Base-by-base conservation (phyloP, 495 filamentous ascomycete genomes). In the Neurospora discreta region DNA sequence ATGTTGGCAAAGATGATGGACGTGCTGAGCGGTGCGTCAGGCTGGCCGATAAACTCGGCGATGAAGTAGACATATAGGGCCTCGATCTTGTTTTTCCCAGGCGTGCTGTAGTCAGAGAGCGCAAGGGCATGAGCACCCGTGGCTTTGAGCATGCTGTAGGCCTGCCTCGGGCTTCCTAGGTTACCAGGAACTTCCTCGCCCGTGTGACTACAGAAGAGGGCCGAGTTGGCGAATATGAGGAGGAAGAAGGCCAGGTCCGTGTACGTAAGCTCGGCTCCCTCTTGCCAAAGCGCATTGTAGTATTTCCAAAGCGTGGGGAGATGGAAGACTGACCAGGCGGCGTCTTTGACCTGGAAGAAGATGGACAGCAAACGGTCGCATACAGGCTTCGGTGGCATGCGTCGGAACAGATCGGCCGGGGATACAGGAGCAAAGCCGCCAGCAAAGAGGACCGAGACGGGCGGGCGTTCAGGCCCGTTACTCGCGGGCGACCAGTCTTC, bases 321-420 rank as follows among this genome's bases (percentile, higher is more conserved):
- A 74, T 86, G 84, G 13, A 85, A 78, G 13, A 79, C 71, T 41
- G 83, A 71, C 70, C 82, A 76, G 38, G 79, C 73, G 2, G 85
- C 81, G 67, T 87, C 84, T 39, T 80, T 80, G 0, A 78, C 79
- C 33, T 83, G 82, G 23, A 87, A 76, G 69, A 86, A 84, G 16
- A 80, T 77, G 36, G 81, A 78, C n/a, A 87, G 75, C 8, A 87
- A 72, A 38, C 83, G 77, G 76, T 86, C 85, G 18, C 79, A 75
- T 3, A 84, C 73, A 15, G 77, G 74, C 11, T 82, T 81, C 2
- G 80, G 73, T 0, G 85, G 85, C 10, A 87, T 73, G 70, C 83
- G 79, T 10, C 72, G 69, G 16, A 84, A 68, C 52, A 87, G 23
- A 41, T 87, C 84, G 18, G 81, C 77, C 40, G 80, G 79, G 20